Evolutionary conservation across 1,284 basidiomycete species (phyloP), one percentile per base, ranked within the genome.

Genomic region (Fomitopsis betulina): DNA sequence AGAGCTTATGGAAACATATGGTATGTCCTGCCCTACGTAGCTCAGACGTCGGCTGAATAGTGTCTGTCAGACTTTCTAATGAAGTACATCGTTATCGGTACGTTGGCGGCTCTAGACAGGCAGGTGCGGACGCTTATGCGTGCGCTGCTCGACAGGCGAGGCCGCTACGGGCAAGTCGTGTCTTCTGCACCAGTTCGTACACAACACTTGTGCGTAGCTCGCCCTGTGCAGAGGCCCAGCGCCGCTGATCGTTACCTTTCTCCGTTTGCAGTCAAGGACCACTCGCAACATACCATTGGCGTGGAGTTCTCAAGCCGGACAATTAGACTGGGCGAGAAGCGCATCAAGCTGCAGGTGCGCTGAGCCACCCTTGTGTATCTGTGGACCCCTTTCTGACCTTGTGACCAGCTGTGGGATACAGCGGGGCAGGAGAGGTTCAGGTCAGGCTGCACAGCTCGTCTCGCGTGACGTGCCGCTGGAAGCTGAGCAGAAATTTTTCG

Each of bases 111-210:
- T 32, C 13, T 33, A 13, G 49, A 30, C 23, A 30, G 53, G 49
- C 33, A 35, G n/a, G 17, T 25, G 6, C 12, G 13, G 13, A 15
- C 32, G 30, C 30, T 32, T 47, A 33, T 32, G 8, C n/a, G 52
- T n/a, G 15, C 43, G 25, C 45, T 54, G 25, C 38, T 58, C 25
- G 15, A 30, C 52, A 96, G 95, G 95, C 64, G 96, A 98, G 78
- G 92, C 96, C 13, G 96, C 94, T 61, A 93, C 94, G 3, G 96
- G 96, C 50, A 99, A 99, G 80, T 96, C 94, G 21, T 98, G 96
- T 74, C 76, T 98, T 40, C 79, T 98, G 54, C 94, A 98, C 72
- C 94, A 97, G 64, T 98, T 97, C 72, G 93, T 94, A 60, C 91
- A 97, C 74, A 95, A 96, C 71, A 83, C 87, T 55, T 97, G 95